Conservation (phyloP, 2,329 filamentous ascomycete species). For the Penicillium psychrosexuale region DNA sequence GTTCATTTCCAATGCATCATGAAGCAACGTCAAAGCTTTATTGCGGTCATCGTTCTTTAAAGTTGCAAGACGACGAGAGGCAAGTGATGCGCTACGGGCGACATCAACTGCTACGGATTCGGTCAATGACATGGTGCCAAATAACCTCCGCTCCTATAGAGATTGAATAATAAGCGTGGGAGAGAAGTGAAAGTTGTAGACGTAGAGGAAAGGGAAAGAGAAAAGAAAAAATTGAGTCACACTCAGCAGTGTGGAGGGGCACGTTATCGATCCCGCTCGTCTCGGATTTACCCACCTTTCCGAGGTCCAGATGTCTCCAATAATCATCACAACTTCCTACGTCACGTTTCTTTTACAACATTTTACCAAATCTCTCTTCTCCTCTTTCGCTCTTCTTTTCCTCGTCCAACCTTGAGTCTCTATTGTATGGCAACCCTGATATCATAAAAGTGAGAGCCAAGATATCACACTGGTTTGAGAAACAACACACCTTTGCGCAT, state of each 20-base stretch:
- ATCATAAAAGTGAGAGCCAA: background rate
- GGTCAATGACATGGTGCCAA: conserved; percentile 75
- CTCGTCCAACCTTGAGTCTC: background rate
- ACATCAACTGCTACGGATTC: conserved; percentile 76
- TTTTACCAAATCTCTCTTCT: background rate
- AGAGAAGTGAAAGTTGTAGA: background rate
- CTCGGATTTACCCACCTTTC: conserved; percentile 1
- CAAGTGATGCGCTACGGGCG: conserved; percentile 72
- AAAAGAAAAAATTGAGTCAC: background rate
- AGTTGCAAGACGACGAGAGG: conserved; percentile 78
- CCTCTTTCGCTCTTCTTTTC: background rate
- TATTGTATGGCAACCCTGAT: background rate
- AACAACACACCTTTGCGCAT: background rate
- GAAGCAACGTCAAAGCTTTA: conserved; percentile 76
- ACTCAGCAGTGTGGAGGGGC: conserved; percentile 9
- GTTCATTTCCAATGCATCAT: conserved; percentile 67
- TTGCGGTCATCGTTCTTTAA: conserved; percentile 75
- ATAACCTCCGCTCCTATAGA: background rate
- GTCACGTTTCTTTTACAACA: background rate
- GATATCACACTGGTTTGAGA: background rate
- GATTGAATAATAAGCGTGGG: background rate
- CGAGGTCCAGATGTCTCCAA: background rate
- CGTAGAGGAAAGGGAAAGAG: background rate
- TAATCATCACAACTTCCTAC: background rate
- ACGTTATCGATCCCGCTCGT: conserved; percentile 5